Conservation (phyloP, 345 rosid genomes). For the Psidium friedrichsthalianum region DNA sequence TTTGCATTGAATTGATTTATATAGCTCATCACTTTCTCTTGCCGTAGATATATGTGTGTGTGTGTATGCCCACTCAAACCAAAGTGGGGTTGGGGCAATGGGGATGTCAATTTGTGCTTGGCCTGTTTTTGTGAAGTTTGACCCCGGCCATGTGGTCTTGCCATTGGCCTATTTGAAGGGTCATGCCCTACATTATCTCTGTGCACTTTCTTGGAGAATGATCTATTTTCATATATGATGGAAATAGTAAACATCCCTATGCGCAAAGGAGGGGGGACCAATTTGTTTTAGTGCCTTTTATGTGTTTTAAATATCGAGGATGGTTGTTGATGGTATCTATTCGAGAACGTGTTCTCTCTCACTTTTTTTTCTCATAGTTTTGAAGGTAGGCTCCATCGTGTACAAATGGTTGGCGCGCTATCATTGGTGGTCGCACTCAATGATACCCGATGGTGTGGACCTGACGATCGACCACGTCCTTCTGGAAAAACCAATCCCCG, state of each 20-base stretch:
- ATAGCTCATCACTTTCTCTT: neutral
- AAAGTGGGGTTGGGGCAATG: neutral
- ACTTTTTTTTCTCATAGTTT: neutral
- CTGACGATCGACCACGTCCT: neutral
- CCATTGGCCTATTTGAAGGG: neutral
- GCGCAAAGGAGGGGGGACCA: neutral
- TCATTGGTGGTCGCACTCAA: neutral
- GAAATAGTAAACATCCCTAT: neutral
- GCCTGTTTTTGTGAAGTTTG: neutral
- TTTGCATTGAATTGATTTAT: neutral
- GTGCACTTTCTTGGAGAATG: neutral
- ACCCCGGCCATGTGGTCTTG: neutral
- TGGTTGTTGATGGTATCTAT: neutral
- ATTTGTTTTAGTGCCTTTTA: neutral
- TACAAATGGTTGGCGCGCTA: neutral
- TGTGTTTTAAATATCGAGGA: neutral
- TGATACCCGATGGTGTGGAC: neutral
- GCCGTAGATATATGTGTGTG: neutral
- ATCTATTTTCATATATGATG: neutral
- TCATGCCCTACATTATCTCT: neutral
- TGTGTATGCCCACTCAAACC: neutral
- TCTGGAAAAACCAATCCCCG: neutral
- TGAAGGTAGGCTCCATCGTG: neutral
- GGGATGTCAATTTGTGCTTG: conserved; percentile 2
- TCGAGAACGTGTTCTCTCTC: neutral